Base-by-base conservation (phyloP, 2,329 filamentous ascomycete genomes). In the Aspergillus neoniger region DNA sequence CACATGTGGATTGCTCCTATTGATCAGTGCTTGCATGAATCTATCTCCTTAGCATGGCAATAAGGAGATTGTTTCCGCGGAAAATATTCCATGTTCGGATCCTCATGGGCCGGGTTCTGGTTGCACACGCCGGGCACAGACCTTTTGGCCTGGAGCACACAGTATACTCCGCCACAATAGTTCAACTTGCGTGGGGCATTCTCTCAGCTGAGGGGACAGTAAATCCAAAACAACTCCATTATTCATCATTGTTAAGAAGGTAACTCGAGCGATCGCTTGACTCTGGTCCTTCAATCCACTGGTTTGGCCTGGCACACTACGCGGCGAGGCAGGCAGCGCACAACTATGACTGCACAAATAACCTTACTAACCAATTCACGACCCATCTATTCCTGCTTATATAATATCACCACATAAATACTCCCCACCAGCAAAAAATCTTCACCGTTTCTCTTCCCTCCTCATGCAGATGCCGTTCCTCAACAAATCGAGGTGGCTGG, bases 1-100 rank as follows among this genome's bases (percentile, higher is more conserved):
- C 58, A 57, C 47, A 57, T 50, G 48, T 59, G 49, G 19, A 44
- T 25, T 49, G 23, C 8, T 28, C 44, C 44, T 28, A 49, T 28
- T 30, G 44, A 49, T 3, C 15, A 30, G 44, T 30, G 44, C 51
- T 55, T 55, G 12, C 32, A 19, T 56, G 53, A n/a, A 21, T 55
- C 19, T 32, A 54, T 36, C 28, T 14, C 3, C 43, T 44, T 44
- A 44, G 41, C 19, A 44, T 12, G 41, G 19, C 41, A 44, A 23
- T 10, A 19, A 3, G 41, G 41, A 19, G 5, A 23, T 21, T 21
- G 41, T 23, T 44, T 21, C 41, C 41, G 41, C 19, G 41, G 41
- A 14, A 44, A 21, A 44, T 21, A 5, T 21, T 19, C 19, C 41
- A 23, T 44, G 19, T 44, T 19, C 39, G n/a, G 14, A 21, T 15